Conservation (phyloP, 192 early-diverging fungal species). For the Spizellomyces sp. region DNA sequence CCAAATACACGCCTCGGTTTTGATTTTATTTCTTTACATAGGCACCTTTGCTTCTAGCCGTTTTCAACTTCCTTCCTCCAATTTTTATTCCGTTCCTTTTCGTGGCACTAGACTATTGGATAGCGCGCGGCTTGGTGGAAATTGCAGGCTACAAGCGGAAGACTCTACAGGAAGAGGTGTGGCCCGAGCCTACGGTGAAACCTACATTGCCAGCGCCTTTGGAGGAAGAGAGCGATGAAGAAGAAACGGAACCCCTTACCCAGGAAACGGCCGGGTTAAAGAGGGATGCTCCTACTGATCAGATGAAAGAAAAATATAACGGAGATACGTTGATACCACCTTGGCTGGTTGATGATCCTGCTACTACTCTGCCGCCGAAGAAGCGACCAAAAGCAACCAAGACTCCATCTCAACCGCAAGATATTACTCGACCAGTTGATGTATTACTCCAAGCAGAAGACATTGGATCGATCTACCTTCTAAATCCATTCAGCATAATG, state of each 20-base stretch:
- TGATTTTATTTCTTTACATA: conserved; percentile 26
- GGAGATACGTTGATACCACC: background rate
- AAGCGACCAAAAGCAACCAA: background rate
- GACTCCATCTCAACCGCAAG: conserved; percentile 11
- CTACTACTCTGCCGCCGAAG: background rate
- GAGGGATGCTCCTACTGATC: background rate
- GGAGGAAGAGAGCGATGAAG: conserved; percentile 11
- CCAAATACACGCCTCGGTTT: conserved; percentile 65
- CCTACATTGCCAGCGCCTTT: background rate
- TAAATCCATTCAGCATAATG: conserved; percentile 82
- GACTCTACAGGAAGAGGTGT: conserved; percentile 12
- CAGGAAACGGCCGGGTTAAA: background rate
- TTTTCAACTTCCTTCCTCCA: conserved; percentile 65
- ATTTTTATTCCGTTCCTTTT: conserved; percentile 58
- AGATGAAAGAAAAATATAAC: background rate
- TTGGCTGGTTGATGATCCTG: conserved; percentile 10
- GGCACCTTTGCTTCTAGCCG: conserved; percentile 74
- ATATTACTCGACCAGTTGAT: conserved; percentile 40
- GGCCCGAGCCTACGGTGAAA: conserved; percentile 1
- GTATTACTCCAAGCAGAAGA: conserved; percentile 43
- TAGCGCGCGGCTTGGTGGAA: conserved; percentile 59
- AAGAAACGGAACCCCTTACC: background rate
- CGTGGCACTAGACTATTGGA: conserved; percentile 62
- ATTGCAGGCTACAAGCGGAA: conserved; percentile 56
- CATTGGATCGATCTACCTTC: conserved; percentile 61